phyloP scores from a whole-genome alignment of 1,139 yeast genomes.

The Geotrichum fermentans region DNA sequence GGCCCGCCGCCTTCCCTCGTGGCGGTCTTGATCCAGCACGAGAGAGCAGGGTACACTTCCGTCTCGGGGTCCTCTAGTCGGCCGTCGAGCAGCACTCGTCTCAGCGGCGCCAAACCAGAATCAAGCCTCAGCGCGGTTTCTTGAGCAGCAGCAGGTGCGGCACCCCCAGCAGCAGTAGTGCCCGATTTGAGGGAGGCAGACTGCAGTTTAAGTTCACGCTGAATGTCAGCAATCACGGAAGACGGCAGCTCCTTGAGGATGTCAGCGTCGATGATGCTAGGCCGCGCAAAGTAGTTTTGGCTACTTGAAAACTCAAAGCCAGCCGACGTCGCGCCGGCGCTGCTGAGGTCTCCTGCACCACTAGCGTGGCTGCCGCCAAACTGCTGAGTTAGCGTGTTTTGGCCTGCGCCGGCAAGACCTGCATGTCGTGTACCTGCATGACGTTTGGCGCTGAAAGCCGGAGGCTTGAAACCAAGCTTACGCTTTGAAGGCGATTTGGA shows the following conservation, averaged over 20 bases:
- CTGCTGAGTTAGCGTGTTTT: slow-evolving; percentile 13
- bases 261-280: slow-evolving; percentile 1
- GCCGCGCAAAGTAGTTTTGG: slow-evolving; percentile 11
- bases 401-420: slow-evolving; percentile 5
- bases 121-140: neutral
- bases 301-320: neutral
- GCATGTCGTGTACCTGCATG: too few relatives aligned
- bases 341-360: neutral
- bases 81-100: neutral
- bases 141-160: neutral
- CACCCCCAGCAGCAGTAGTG: neutral
- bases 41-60: slow-evolving; percentile 3
- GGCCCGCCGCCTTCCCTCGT: slow-evolving; percentile 14
- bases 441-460: neutral
- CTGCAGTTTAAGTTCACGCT: slow-evolving; percentile 1
- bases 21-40: slow-evolving; percentile 4
- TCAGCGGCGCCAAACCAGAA: neutral
- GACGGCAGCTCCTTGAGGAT: slow-evolving; percentile 6
- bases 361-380: neutral
- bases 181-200: neutral
- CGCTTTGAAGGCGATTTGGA: neutral
- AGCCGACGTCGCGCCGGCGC: neutral
- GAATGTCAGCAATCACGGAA: slow-evolving; percentile 2
- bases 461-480: neutral
- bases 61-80: neutral